Evolutionary conservation across 768 basidiomycete species (phyloP).

Genomic region (Leccinellum albellum): DNA sequence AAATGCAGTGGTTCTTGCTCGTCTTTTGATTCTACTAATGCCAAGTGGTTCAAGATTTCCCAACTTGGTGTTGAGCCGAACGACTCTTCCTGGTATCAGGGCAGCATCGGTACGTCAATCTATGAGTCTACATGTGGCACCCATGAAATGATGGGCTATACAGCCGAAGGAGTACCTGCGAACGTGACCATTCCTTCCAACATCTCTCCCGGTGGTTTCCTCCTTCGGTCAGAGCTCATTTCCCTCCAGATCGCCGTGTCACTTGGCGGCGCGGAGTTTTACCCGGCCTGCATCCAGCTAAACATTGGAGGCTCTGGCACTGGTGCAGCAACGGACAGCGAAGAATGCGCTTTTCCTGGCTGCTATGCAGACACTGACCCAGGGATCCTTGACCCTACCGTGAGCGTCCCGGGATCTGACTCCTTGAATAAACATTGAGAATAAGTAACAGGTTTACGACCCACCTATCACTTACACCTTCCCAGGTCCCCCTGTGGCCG

Average conservation of each 20-base stretch:
- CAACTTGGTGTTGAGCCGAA: slow-evolving; percentile 42
- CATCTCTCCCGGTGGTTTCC: slow-evolving; percentile 64
- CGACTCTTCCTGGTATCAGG: slow-evolving; percentile 46
- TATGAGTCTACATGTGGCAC: not conserved
- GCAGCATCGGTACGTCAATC: slow-evolving; percentile 41
- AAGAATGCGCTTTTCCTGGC: slow-evolving; percentile 62
- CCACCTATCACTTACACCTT: slow-evolving; percentile 40
- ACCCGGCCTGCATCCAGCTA: slow-evolving; percentile 30
- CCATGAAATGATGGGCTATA: not conserved
- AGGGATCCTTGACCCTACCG: slow-evolving; percentile 56
- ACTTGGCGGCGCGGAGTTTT: slow-evolving; percentile 50
- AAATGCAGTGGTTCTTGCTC: slow-evolving; percentile 54
- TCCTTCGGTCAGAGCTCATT: slow-evolving; percentile 77
- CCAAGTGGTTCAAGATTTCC: slow-evolving; percentile 73
- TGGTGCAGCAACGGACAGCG: slow-evolving; percentile 17
- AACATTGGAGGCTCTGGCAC: slow-evolving; percentile 26
- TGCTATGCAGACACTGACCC: slow-evolving; percentile 66
- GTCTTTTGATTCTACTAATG: slow-evolving; percentile 52
- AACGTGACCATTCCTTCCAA: slow-evolving; percentile 44
- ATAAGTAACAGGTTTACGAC: slow-evolving; percentile 25
- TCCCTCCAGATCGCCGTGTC: slow-evolving; percentile 62
- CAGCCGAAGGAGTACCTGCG: slow-evolving; percentile 38
- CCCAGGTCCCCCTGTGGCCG: slow-evolving; percentile 51
- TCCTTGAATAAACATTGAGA: not conserved
- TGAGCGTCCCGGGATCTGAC: slow-evolving; percentile 14